These are phyloP conservation scores for Aspergillus fumigatiaffinis DNA, from an alignment of 2,329 filamentous ascomycete species.

Conservation along the genomic window DNA sequence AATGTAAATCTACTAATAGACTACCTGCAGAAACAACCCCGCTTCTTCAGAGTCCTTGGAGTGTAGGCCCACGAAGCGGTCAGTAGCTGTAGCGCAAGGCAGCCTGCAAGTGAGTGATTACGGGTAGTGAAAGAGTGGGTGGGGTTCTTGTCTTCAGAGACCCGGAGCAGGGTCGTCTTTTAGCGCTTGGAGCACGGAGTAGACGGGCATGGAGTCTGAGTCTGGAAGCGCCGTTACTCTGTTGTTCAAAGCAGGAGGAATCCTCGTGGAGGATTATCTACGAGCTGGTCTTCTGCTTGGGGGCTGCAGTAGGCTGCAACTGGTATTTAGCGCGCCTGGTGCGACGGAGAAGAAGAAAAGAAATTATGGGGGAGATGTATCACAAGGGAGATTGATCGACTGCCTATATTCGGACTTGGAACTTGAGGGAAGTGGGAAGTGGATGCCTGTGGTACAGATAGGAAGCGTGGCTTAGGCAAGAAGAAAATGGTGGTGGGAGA, in stretches of 20 bases:
- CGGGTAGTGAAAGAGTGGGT: not conserved
- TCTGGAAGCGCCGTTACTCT: not conserved
- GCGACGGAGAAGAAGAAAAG: not conserved
- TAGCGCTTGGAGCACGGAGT: not conserved
- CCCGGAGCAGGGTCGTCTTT: not conserved
- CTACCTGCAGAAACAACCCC: not conserved
- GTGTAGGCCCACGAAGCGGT: not conserved
- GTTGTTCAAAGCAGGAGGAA: too few relatives aligned
- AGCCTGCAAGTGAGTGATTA: not conserved
- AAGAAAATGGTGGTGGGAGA: too few relatives aligned
- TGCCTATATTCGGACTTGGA: not conserved
- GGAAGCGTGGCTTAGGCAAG: too few relatives aligned
- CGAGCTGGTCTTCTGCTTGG: too few relatives aligned
- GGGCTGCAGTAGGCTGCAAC: too few relatives aligned
- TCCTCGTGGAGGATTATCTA: too few relatives aligned
- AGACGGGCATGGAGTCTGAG: not conserved
- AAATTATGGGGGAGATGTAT: not conserved
- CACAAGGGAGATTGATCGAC: not conserved
- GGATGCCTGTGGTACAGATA: too few relatives aligned
- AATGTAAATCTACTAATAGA: too few relatives aligned
- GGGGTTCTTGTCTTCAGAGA: not conserved
- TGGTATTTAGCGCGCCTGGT: not conserved
- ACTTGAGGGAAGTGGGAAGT: too few relatives aligned
- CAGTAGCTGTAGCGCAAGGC: not conserved
- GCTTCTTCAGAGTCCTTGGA: not conserved